Conservation (phyloP, 192 early-diverging fungal species). For the Coemansia sp. region DNA sequence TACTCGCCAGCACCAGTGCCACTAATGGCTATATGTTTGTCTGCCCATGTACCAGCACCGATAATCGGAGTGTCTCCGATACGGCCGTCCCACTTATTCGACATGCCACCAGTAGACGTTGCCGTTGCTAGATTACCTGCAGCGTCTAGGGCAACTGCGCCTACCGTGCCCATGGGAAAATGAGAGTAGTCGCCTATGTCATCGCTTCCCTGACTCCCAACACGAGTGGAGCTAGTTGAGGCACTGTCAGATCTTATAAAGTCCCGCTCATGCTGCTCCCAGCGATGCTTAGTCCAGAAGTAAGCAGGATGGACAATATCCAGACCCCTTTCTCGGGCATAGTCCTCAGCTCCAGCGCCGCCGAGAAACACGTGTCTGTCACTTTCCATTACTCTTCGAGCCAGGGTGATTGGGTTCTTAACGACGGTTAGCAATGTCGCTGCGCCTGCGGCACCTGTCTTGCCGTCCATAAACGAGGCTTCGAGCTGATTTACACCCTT, state of each 20-base stretch:
- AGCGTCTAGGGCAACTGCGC: constrained; percentile 35
- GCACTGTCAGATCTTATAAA: constrained; percentile 10
- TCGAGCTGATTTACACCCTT: constrained; percentile 43
- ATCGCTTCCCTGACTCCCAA: neutral
- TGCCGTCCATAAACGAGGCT: constrained; percentile 38
- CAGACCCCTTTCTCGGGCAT: constrained; percentile 24
- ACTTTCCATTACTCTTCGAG: constrained; percentile 45
- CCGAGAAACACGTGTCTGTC: constrained; percentile 32
- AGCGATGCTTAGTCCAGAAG: constrained; percentile 45
- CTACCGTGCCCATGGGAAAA: constrained; percentile 42
- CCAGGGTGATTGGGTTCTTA: constrained; percentile 46
- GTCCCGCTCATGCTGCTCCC: constrained; percentile 24
- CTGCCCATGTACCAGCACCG: constrained; percentile 48
- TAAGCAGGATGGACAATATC: constrained; percentile 39
- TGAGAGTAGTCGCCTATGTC: constrained; percentile 20
- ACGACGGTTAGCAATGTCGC: constrained; percentile 37
- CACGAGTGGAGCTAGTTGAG: neutral
- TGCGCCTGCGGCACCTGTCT: constrained; percentile 32
- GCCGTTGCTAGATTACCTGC: constrained; percentile 32
- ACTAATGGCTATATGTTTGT: constrained; percentile 27
- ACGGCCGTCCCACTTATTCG: constrained; percentile 41
- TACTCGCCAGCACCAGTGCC: constrained; percentile 42
- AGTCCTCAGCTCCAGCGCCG: constrained; percentile 35
- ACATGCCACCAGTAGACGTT: constrained; percentile 44
- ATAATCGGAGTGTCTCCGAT: constrained; percentile 40